phyloP scores from a whole-genome alignment of 192 early-diverging fungal species.

The Entophlyctis luteolus region DNA sequence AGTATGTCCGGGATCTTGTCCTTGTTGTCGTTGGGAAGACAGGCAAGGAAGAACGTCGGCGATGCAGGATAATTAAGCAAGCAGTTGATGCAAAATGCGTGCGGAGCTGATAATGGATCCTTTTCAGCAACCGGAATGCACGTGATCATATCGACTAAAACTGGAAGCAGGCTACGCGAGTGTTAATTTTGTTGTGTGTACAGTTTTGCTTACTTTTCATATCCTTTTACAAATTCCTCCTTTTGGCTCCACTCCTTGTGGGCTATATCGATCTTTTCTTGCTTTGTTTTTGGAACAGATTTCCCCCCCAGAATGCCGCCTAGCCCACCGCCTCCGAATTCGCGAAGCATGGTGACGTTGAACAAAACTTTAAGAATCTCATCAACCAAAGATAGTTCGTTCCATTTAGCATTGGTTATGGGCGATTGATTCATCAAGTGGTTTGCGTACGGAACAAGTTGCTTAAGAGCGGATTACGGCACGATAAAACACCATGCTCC shows the following conservation, averaged over 20 bases:
- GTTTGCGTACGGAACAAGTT: background rate
- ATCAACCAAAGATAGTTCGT: slow-evolving; percentile 16
- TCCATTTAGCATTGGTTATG: slow-evolving; percentile 9
- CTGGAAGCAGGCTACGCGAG: slow-evolving; percentile 41
- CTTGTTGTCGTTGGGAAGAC: slow-evolving; percentile 32
- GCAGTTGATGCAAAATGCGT: slow-evolving; percentile 74
- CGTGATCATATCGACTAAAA: slow-evolving; percentile 24
- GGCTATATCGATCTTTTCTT: background rate
- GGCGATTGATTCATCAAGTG: slow-evolving; percentile 11
- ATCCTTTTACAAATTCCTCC: background rate
- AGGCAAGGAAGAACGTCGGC: slow-evolving; percentile 24
- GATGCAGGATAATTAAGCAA: slow-evolving; percentile 60
- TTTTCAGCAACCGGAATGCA: slow-evolving; percentile 22
- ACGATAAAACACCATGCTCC: background rate
- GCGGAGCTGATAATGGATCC: slow-evolving; percentile 63
- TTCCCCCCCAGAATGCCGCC: background rate
- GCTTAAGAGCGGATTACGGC: slow-evolving; percentile 18
- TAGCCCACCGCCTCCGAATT: background rate
- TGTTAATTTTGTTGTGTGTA: no score
- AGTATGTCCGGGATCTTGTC: slow-evolving; percentile 20
- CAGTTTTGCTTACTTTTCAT: slow-evolving; percentile 18
- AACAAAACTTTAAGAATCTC: slow-evolving; percentile 48
- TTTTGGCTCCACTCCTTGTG: slow-evolving; percentile 15
- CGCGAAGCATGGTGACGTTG: slow-evolving; percentile 36
- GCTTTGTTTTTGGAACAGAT: background rate